These are phyloP conservation scores for Diutina siamensis DNA, from an alignment of 1,139 yeast genomes.

Conservation along the genomic window DNA sequence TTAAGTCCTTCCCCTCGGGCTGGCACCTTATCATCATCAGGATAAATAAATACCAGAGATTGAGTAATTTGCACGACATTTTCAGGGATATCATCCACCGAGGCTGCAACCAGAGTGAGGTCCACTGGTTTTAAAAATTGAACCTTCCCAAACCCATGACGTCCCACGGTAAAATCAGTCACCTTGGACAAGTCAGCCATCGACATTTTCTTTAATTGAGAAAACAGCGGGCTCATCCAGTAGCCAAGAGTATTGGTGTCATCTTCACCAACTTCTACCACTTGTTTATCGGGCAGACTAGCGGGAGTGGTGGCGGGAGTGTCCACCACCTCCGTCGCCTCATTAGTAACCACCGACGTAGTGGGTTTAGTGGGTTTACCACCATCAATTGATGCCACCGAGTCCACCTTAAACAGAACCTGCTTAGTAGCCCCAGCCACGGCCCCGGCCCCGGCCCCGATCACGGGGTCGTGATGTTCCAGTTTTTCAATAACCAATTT, in stretches of 20 bases:
- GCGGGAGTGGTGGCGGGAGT: background rate
- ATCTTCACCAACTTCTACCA: conserved; percentile 12
- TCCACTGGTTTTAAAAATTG: conserved; percentile 78
- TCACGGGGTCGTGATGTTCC: conserved; percentile 9
- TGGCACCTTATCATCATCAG: conserved; percentile 52
- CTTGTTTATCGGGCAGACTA: conserved; percentile 3
- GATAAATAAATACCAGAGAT: conserved; percentile 61
- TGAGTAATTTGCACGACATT: conserved; percentile 49
- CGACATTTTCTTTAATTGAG: conserved; percentile 47
- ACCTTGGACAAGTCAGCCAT: conserved; percentile 56
- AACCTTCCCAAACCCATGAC: conserved; percentile 65
- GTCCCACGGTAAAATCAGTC: conserved; percentile 64
- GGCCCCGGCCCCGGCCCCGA: conserved; percentile 7
- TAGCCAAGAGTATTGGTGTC: conserved; percentile 56
- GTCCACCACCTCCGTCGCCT: background rate
- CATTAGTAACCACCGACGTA: background rate
- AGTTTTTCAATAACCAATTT: conserved; percentile 38
- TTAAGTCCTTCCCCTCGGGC: conserved; percentile 73
- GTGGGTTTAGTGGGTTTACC: too few species aligned
- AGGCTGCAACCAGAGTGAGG: conserved; percentile 41
- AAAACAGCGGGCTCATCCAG: conserved; percentile 74
- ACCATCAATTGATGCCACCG: background rate
- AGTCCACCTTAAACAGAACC: conserved; percentile 21
- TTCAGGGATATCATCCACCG: conserved; percentile 54
- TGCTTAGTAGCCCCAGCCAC: conserved; percentile 22